Evolutionary conservation across 805 yeast genomes (phyloP).

Genomic region (Ogataea allantospora): DNA sequence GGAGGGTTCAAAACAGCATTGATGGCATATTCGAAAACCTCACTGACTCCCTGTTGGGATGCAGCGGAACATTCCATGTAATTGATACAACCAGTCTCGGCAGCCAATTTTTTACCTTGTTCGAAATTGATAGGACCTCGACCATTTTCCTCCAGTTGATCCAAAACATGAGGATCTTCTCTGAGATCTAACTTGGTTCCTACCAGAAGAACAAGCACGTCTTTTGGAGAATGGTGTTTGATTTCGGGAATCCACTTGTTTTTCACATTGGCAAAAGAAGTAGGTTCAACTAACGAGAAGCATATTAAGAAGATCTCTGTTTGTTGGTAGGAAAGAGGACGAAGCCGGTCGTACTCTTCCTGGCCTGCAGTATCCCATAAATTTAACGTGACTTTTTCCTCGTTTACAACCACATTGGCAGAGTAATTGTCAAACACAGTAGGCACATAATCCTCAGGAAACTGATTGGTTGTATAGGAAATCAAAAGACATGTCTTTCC

Average conservation of each 20-base stretch:
- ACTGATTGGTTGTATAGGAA: conserved; percentile 87
- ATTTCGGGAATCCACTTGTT: conserved; percentile 87
- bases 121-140: conserved; percentile 57
- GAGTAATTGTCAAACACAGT: conserved; percentile 93
- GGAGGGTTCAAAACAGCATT: conserved; percentile 62
- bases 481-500: conserved; percentile 90
- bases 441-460: conserved; percentile 91
- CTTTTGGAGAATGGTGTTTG: conserved; percentile 75
- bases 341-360: conserved; percentile 82
- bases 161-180: conserved; percentile 74
- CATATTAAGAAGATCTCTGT: conserved; percentile 86
- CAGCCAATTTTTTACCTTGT: conserved; percentile 67
- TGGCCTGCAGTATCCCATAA: conserved; percentile 98
- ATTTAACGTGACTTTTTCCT: conserved; percentile 79
- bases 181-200: conserved; percentile 90
- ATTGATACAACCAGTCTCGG: conserved; percentile 67
- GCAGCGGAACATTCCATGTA: conserved; percentile 91
- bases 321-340: conserved; percentile 90
- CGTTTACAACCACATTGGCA: conserved; percentile 79
- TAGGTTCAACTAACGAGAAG: conserved; percentile 79
- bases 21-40: conserved; percentile 81
- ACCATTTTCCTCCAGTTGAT: conserved; percentile 61
- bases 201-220: conserved; percentile 65
- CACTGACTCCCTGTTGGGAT: conserved; percentile 81
- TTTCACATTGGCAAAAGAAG: conserved; percentile 75